phyloP scores from a whole-genome alignment of 169 alveolate genomes.

The Plasmodium falciparum region DNA sequence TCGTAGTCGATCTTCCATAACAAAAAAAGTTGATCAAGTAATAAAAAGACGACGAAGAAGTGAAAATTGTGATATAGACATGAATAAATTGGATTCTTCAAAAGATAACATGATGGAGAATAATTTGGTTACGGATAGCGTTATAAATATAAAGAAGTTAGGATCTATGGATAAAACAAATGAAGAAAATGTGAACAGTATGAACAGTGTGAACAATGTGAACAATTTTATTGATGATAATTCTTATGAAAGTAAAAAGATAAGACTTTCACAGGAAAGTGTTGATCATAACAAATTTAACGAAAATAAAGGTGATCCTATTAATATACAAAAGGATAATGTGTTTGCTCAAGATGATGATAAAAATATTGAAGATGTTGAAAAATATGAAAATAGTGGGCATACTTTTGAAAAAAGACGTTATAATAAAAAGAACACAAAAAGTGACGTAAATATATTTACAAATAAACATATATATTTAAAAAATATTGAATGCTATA shows the following conservation, averaged over 20 bases:
- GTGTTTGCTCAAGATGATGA: too few relatives aligned
- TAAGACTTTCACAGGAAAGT: not conserved
- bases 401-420: not conserved
- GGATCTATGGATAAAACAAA: not conserved
- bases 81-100: not conserved
- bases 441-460: not conserved
- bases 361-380: too few relatives aligned
- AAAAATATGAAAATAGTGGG: not conserved
- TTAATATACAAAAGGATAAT: too few relatives aligned
- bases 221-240: not conserved
- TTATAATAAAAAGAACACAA: not conserved
- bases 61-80: not conserved
- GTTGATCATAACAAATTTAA: not conserved
- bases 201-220: not conserved
- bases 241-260: not conserved
- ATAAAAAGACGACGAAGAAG: slow-evolving; percentile 7
- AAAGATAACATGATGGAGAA: not conserved
- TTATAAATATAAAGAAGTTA: not conserved
- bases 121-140: not conserved
- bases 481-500: slow-evolving; percentile 51
- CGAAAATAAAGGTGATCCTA: too few relatives aligned
- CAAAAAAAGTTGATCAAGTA: slow-evolving; percentile 4
- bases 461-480: slow-evolving; percentile 41
- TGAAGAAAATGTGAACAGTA: not conserved
- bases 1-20: not conserved